Evolutionary conservation across 1,284 basidiomycete genomes (phyloP), one percentile per base, ranked within the genome.

Genomic region (Irpex lacteus): DNA sequence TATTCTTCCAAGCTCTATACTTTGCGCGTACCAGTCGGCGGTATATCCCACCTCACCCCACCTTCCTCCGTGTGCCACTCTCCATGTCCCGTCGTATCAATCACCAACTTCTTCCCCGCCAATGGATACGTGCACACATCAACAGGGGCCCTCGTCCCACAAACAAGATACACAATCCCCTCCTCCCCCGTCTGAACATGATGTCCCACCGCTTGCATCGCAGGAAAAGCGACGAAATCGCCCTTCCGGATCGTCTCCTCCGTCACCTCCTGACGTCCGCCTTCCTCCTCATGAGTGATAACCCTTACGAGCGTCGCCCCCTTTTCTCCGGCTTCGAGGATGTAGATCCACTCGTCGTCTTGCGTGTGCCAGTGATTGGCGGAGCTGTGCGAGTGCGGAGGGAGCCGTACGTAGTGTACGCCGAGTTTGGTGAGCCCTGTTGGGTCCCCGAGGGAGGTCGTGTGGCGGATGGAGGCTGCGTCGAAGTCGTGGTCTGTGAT

Each of bases 341-440:
- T 67, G 65, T 70, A 74, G 61, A 68, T 66, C 70, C 70, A 74
- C 64, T 74, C 73, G 64, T 74, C 73, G 47, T 72, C 71, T 38
- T 66, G 61, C 38, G 60, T 68, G 64, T 74, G 73, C 68, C 71
- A 73, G 66, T 74, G 73, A 26, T 69, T 54, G 26, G 69, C 68
- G 19, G 69, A 66, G 62, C 69, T 72, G 56, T 65, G 68, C 52
- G 65, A 67, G 59, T 66, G 59, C 3, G 73, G 68, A 4, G 69
- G 66, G 21, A 71, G 63, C 34, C 68, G 70, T 56, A 67, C 68
- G 67, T 69, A 61, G 62, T 74, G 73, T 32, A 74, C 69, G 57
- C 68, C 72, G 5, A 68, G 65, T 64, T 69, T 69, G 13, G 70
- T 68, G 21, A 74, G 64, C 2, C 72, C 72, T 5, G 67, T 66